Conservation (phyloP, 805 yeast genomes). For the Saturnispora halmiae region DNA sequence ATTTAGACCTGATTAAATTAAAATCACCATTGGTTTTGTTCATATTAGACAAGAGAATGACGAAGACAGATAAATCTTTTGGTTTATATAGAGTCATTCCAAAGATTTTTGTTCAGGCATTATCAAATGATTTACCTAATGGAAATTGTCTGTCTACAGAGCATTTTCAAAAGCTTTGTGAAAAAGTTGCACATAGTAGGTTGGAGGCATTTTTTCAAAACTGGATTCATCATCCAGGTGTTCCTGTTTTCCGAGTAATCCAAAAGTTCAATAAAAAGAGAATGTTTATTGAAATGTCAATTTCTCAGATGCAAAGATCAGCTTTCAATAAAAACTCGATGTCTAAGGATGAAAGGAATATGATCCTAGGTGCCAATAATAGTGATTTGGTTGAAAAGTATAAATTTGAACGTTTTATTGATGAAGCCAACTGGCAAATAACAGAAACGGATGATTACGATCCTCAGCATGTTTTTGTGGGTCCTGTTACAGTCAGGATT, state of each 20-base stretch:
- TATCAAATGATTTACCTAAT: conserved; percentile 85
- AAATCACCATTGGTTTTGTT: conserved; percentile 82
- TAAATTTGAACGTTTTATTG: conserved; percentile 34
- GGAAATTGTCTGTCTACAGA: conserved; percentile 65
- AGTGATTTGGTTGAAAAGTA: conserved; percentile 10
- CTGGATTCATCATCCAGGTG: conserved; percentile 87
- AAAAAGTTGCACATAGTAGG: conserved; percentile 81
- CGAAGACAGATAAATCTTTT: conserved; percentile 89
- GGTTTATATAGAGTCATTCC: conserved; percentile 90
- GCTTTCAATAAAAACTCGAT: conserved; percentile 23
- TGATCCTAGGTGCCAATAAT: conserved; percentile 1
- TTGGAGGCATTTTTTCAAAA: conserved; percentile 80
- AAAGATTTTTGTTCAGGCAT: conserved; percentile 82
- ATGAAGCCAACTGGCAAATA: conserved; percentile 34
- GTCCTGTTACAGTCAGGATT: conserved; percentile 93
- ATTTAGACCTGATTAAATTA: conserved; percentile 58
- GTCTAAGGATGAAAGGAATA: conserved; percentile 14
- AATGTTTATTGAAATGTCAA: conserved; percentile 89
- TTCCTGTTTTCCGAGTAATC: conserved; percentile 79
- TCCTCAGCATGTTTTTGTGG: conserved; percentile 56
- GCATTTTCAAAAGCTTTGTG: conserved; percentile 91
- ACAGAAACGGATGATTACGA: conserved; percentile 36
- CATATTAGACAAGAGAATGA: conserved; percentile 85
- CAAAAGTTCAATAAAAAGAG: conserved; percentile 91
- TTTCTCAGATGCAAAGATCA: conserved; percentile 76